A percentile compares a stretch with the other conserved stretches of the same genome.
Evolutionary conservation across 2,329 filamentous ascomycete species (phyloP).

Genomic region (Aspergillus transmontanensis): DNA sequence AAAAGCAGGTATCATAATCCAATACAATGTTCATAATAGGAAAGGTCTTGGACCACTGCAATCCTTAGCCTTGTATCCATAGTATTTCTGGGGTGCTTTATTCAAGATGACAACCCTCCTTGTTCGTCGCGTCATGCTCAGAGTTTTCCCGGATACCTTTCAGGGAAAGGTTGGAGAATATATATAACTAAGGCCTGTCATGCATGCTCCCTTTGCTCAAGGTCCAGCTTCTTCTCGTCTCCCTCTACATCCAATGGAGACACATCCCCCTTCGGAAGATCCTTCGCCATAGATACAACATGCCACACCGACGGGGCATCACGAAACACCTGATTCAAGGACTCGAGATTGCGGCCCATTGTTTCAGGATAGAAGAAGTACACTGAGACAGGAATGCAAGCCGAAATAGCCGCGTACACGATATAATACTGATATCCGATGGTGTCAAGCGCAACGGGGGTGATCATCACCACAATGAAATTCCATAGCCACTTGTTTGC

Average conservation of each 20-base stretch:
- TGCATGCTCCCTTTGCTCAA: too few relatives aligned
- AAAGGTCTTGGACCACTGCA: too few relatives aligned
- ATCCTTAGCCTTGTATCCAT: too few relatives aligned
- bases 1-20: too few relatives aligned
- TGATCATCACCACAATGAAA: slow-evolving; percentile 67
- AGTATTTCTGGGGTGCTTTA: too few relatives aligned
- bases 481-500: slow-evolving; percentile 63
- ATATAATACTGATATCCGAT: slow-evolving; percentile 58
- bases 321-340: slow-evolving; percentile 65
- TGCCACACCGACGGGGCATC: slow-evolving; percentile 22
- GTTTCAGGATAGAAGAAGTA: slow-evolving; percentile 64
- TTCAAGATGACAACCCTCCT: too few relatives aligned
- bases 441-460: slow-evolving; percentile 59
- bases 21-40: too few relatives aligned
- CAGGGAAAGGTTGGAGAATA: rapidly evolving
- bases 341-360: slow-evolving; percentile 61
- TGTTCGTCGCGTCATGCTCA: too few relatives aligned
- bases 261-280: slow-evolving; percentile 23
- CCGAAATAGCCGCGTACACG: slow-evolving; percentile 52
- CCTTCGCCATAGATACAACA: slow-evolving; percentile 26
- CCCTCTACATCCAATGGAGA: too few relatives aligned
- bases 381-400: slow-evolving; percentile 46
- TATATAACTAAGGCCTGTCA: too few relatives aligned
- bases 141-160: too few relatives aligned
- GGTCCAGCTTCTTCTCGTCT: too few relatives aligned